Evolutionary conservation across 2,329 filamentous ascomycete species (phyloP), one percentile per base, ranked within the genome.

Genomic region (Ilyonectria sp.): DNA sequence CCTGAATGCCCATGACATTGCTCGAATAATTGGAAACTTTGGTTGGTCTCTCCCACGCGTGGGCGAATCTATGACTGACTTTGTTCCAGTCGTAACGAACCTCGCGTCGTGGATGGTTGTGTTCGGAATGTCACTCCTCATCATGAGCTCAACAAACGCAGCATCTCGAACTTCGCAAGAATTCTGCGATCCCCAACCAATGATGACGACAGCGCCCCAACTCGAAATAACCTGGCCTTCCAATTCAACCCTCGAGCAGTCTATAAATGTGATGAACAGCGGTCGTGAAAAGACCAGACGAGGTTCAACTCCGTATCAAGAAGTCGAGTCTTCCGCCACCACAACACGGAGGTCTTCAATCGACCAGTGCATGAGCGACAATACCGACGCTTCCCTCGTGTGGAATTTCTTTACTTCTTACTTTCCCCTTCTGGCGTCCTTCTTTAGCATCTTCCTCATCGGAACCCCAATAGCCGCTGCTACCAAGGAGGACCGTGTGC

Each of bases 21-120:
- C 80, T 6, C 73, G 81, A 19, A 80, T 87, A 8, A 79, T 85
- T 19, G 79, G 78, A 3, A 82, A 81, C 33, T 87, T 86, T 60
- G 65, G 86, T 87, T 69, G 40, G 82, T 76, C 10, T 15, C 29
- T 6, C 8, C 13, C 6, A 6, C 1, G 13, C 13, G 11, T 6
- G 15, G 1, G 13, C n/a, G 11, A 6, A 5, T 40, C 5, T 7
- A n/a, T 3, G 11, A 17, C 71, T 79, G 33, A 77, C 53, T 1
- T 21, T 2, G 15, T 21, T 3, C 19, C 6, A 83, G 82, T 80
- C 1, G 68, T 77, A 2, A 83, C 80, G 0, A 81, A 79, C 53
- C 37, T 79, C 6, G 70, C 76, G 7, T 82, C 79, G 1, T 84
- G 82, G 82, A 60, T 60, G 6, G 37, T 72, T 4, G 71, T 78